Conservation (phyloP, 1,139 yeast species). For the Taiozyma sp. region DNA sequence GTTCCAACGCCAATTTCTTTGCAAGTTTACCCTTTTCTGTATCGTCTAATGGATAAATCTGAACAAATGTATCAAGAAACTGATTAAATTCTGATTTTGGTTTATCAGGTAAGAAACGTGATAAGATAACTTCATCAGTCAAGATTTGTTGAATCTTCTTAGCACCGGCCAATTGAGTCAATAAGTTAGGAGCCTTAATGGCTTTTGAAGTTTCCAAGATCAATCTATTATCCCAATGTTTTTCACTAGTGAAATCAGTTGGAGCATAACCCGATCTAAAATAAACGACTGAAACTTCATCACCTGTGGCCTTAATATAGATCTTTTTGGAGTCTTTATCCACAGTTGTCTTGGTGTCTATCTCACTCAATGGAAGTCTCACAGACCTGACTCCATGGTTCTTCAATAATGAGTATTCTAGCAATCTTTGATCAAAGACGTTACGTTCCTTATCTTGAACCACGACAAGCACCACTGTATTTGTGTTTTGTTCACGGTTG, state of each 20-base stretch:
- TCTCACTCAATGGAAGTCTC: slow-evolving; percentile 66
- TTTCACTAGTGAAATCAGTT: slow-evolving; percentile 53
- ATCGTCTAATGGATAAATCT: slow-evolving; percentile 80
- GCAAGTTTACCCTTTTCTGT: slow-evolving; percentile 62
- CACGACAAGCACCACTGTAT: slow-evolving; percentile 66
- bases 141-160: slow-evolving; percentile 90
- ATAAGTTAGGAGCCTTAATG: slow-evolving; percentile 84
- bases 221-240: slow-evolving; percentile 75
- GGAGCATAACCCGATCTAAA: slow-evolving; percentile 90
- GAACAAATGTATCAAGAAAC: slow-evolving; percentile 60
- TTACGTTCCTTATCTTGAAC: slow-evolving; percentile 87
- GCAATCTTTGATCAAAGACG: slow-evolving; percentile 82
- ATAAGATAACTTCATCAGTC: slow-evolving; percentile 48
- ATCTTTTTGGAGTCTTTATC: slow-evolving; percentile 41
- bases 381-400: slow-evolving; percentile 53
- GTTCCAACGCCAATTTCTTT: slow-evolving; percentile 58
- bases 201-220: slow-evolving; percentile 71
- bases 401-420: slow-evolving; percentile 67
- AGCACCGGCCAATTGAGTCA: slow-evolving; percentile 88
- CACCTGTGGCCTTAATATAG: slow-evolving; percentile 42
- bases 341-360: slow-evolving; percentile 38
- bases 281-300: slow-evolving; percentile 84
- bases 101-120: slow-evolving; percentile 38
- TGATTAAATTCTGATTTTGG: slow-evolving; percentile 12
- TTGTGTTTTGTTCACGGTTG: slow-evolving; percentile 20